phyloP scores from a whole-genome alignment of 352 stramenopile genomes.

The Sclerospora graminicola region DNA sequence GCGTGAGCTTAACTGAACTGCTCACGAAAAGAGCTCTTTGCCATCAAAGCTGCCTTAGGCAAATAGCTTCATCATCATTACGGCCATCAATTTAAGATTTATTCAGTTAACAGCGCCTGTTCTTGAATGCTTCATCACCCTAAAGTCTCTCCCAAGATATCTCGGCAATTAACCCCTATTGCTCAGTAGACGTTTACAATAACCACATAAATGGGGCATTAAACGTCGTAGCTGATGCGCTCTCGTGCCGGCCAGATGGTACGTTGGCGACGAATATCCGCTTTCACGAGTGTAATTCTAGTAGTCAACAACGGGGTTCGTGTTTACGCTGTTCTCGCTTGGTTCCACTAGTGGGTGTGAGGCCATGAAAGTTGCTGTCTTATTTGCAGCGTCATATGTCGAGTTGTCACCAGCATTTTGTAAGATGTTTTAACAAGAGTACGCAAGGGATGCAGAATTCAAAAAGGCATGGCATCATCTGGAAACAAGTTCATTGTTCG shows the following conservation, averaged over 20 bases:
- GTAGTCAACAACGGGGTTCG: neutral
- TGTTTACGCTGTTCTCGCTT: neutral
- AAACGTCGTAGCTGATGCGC: conserved; percentile 6
- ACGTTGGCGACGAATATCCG: neutral
- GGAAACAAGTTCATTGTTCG: too few relatives aligned
- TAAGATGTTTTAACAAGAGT: too few relatives aligned
- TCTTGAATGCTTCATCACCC: conserved; percentile 2
- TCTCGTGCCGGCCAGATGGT: neutral
- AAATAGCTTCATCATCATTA: conserved; percentile 9
- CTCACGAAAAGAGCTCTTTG: conserved; percentile 5
- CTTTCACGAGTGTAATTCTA: neutral
- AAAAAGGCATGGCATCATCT: too few relatives aligned
- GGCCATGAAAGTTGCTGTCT: too few relatives aligned
- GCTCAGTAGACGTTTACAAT: neutral
- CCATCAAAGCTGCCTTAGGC: conserved; percentile 7
- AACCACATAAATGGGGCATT: neutral
- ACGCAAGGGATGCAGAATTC: too few relatives aligned
- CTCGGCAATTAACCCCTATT: neutral
- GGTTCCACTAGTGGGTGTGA: too few relatives aligned
- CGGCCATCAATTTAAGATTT: conserved; percentile 1
- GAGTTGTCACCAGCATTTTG: too few relatives aligned
- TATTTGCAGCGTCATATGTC: too few relatives aligned
- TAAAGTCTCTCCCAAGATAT: neutral
- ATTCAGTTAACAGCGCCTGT: conserved; percentile 2
- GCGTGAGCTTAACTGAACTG: neutral